These are phyloP conservation scores for Cladosporium oxysporum DNA, from an alignment of 2,329 filamentous ascomycete genomes.

Conservation along the genomic window DNA sequence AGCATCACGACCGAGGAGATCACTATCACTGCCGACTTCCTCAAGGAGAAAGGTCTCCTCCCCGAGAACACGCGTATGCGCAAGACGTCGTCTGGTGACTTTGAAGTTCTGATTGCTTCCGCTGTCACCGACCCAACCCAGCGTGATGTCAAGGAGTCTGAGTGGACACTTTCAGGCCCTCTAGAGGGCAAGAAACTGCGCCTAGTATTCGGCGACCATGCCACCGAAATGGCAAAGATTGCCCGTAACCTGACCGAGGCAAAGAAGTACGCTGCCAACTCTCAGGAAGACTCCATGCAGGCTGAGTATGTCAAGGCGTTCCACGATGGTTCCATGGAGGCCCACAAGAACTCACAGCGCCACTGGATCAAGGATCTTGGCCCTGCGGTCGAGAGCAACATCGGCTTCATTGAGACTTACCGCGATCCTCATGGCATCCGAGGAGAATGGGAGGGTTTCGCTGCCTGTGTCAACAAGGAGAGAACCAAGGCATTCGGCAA, in stretches of 20 bases:
- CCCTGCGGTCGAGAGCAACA: constrained; percentile 53
- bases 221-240: constrained; percentile 50
- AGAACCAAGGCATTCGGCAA: constrained; percentile 84
- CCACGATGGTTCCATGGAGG: constrained; percentile 51
- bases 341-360: constrained; percentile 53
- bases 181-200: constrained; percentile 49
- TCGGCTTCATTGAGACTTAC: constrained; percentile 59
- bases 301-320: constrained; percentile 53
- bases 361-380: constrained; percentile 57
- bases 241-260: constrained; percentile 49
- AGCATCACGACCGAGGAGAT: constrained; percentile 53
- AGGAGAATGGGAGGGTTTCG: constrained; percentile 51
- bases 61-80: constrained; percentile 54
- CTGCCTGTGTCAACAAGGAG: constrained; percentile 77
- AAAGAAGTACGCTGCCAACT: constrained; percentile 49
- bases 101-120: constrained; percentile 52
- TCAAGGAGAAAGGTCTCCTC: constrained; percentile 49
- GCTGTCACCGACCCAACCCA: constrained; percentile 43
- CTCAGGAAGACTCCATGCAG: constrained; percentile 48
- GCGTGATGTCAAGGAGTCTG: constrained; percentile 46
- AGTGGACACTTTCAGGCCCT: constrained; percentile 47
- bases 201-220: constrained; percentile 50
- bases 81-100: constrained; percentile 47
- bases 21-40: constrained; percentile 46
- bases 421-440: constrained; percentile 56